Base-by-base conservation (phyloP, 1,284 basidiomycete species). In the Athelia psychrophila region DNA sequence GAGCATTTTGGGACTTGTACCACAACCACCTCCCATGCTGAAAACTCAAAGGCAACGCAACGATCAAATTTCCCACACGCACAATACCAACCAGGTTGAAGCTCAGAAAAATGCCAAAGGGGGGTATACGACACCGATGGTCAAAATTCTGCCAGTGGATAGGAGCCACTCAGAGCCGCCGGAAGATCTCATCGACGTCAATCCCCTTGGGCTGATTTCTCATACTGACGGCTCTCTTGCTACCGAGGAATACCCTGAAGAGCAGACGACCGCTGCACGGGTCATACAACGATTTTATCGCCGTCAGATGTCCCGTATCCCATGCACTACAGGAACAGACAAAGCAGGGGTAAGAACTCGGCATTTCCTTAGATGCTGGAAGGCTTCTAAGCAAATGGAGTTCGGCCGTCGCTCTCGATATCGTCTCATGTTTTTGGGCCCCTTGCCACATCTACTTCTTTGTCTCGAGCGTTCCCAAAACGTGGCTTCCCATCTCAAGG, bases 361-460 rank as follows among this genome's bases (percentile, higher is more conserved):
- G 54, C 19, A 54, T 42, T 42, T 42, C 38, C 16, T 42, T 4
- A 52, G 54, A 2, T 82, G 70, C 54, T 48, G 70, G 20, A 54
- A 62, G 27, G 61, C 67, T 25, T 64, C 68, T 3, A 54, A 53
- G 13, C 57, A 56, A 8, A 66, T 70, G n/a, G 56, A 60, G 3
- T 76, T 75, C 72, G 53, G 64, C 8, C 48, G 52, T 23, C 58
- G 54, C 9, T 58, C 53, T 20, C 27, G 27, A 30, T 81, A 83
- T 56, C 72, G 72, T n/a, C 52, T 66, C 2, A 62, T 78, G n/a
- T 79, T 76, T 60, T 66, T 80, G 2, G 79, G 79, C 1, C 73
- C 78, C 6, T 63, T 84, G 3, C 78, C 81, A 1, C 75, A 74
- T 54, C 60, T 79, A 3, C 65, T 80, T 19, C 60, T 75, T 3